A percentile compares a stretch with the other conserved stretches of the same genome.
Conservation (phyloP, 768 basidiomycete species). For the Leucocoprinus birnbaumii region DNA sequence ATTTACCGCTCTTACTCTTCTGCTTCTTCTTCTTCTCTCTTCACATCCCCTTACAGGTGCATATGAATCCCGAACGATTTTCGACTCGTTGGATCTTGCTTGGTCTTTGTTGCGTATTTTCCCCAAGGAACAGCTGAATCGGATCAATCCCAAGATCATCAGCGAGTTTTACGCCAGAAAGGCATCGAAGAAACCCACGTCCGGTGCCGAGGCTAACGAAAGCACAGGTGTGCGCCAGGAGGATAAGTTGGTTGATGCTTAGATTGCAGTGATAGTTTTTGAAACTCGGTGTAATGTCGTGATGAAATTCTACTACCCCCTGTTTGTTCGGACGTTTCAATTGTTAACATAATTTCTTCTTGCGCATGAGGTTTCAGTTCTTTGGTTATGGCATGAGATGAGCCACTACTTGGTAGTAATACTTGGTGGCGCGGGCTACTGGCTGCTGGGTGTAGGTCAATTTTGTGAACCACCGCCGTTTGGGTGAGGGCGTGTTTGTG, state of each 20-base stretch:
- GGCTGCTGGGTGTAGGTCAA: too few relatives aligned
- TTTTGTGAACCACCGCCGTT: background rate
- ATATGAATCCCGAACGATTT: constrained; percentile 94
- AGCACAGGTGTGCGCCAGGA: constrained; percentile 26
- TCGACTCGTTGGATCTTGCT: constrained; percentile 95
- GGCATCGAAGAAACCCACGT: constrained; percentile 58
- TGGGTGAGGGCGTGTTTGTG: constrained; percentile 1
- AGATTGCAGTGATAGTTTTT: constrained; percentile 22
- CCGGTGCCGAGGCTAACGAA: constrained; percentile 42
- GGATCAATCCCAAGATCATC: constrained; percentile 96
- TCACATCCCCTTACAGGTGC: constrained; percentile 71
- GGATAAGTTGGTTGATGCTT: constrained; percentile 56
- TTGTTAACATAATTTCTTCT: background rate
- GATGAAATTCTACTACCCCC: background rate
- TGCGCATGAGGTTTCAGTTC: too few relatives aligned
- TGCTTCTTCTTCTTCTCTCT: too few relatives aligned
- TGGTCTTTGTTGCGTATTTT: constrained; percentile 97
- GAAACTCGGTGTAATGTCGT: background rate
- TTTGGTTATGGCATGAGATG: too few relatives aligned
- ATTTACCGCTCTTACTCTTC: too few relatives aligned
- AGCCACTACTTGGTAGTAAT: too few relatives aligned
- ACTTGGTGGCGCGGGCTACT: too few relatives aligned
- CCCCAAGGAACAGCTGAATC: constrained; percentile 98
- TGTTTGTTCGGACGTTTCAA: constrained; percentile 1
- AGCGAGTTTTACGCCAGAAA: constrained; percentile 91